Conservation (phyloP, 306 rosid species). For the Glycine latifolia region DNA sequence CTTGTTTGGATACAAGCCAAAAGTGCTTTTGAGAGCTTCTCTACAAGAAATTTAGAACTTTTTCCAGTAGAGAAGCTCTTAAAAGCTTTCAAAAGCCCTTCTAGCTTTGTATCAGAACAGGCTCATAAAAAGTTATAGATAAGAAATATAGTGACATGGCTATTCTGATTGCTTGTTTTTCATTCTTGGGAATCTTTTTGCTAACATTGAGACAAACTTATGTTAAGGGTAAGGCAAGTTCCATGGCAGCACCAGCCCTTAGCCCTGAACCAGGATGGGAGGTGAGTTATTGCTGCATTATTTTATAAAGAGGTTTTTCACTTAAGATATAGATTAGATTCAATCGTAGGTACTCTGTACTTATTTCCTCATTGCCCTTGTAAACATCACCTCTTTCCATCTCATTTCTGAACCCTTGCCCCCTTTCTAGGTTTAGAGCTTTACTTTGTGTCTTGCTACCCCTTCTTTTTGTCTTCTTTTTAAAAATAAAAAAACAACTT, state of each 20-base stretch:
- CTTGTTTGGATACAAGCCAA: too few species aligned
- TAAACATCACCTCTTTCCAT: not conserved
- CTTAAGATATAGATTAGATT: not conserved
- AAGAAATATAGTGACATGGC: not conserved
- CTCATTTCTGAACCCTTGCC: not conserved
- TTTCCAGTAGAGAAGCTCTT: too few species aligned
- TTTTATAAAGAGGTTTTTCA: conserved; percentile 5
- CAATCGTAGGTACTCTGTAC: not conserved
- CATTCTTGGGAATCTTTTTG: conserved; percentile 9
- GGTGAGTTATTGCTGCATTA: conserved; percentile 60
- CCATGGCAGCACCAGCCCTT: conserved; percentile 95
- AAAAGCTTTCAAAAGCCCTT: too few species aligned
- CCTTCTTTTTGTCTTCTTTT: not conserved
- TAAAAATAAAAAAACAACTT: too few species aligned
- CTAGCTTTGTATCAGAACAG: too few species aligned
- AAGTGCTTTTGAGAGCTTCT: too few species aligned
- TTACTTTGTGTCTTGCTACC: not conserved
- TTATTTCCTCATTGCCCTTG: not conserved
- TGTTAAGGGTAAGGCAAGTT: conserved; percentile 89
- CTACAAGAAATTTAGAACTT: too few species aligned
- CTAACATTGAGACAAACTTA: conserved; percentile 37
- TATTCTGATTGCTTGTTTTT: not conserved
- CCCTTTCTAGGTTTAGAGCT: not conserved
- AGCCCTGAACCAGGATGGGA: conserved; percentile 93
- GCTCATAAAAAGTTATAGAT: not conserved